Conservation (phyloP, 2,329 filamentous ascomycete species). For the Cladophialophora psammophila region DNA sequence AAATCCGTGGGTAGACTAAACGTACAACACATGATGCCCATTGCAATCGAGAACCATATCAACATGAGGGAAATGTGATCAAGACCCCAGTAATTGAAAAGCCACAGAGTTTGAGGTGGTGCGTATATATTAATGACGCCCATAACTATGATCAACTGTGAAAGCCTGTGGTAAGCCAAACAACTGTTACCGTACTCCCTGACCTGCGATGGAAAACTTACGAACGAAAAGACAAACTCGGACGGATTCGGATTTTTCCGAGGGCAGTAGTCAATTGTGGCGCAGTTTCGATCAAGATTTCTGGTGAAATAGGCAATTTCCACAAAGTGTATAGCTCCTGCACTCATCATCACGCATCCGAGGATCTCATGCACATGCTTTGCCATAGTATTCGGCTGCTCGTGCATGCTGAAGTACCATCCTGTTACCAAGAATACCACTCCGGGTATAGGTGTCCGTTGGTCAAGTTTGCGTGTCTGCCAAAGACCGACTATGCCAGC, state of each 20-base stretch:
- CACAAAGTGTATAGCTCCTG: not conserved
- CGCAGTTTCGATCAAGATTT: not conserved
- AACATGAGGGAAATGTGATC: not conserved
- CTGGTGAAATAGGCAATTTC: not conserved
- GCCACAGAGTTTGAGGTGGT: not conserved
- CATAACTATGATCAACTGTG: not conserved
- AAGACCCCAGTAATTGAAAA: not conserved
- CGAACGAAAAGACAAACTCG: not conserved
- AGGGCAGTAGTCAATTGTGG: not conserved
- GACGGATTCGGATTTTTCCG: not conserved
- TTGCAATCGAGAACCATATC: not conserved
- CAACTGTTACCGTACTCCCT: not conserved
- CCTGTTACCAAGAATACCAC: not conserved
- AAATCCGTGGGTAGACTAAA: too few relatives aligned
- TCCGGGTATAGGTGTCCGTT: not conserved
- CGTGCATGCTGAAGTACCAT: not conserved
- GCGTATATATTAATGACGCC: not conserved
- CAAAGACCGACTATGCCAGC: not conserved
- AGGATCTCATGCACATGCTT: slow-evolving; percentile 3
- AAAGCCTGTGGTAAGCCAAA: not conserved
- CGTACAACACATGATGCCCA: not conserved
- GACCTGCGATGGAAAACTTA: not conserved
- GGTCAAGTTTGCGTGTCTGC: not conserved
- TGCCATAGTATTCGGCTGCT: not conserved
- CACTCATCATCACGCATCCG: not conserved